Base-by-base conservation (phyloP, 352 stramenopile genomes). In the Albugo candida region DNA sequence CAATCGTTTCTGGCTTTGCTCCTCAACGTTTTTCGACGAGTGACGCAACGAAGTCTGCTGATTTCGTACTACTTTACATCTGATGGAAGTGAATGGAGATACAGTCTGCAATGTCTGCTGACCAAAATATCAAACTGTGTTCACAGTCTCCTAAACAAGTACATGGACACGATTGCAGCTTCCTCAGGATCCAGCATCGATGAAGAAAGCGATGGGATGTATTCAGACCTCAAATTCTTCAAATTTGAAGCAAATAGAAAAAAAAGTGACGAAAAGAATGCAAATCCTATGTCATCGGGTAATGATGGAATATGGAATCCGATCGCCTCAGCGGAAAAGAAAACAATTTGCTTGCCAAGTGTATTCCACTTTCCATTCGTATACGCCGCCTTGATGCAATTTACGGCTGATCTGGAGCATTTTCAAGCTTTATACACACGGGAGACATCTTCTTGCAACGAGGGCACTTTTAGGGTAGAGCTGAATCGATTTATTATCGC, bases 361-460 rank as follows among this genome's bases (percentile, higher is more conserved):
- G 62, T 85, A 13, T 89, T 84, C 40, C 72, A 85, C 38, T 55
- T 89, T 16, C 70, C 73, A 1, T 60, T 79, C 1, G 73, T 83
- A 5, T 83, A 85, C 52, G 58, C 79, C 24, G 76, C 86, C 41
- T 34, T 89, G 35, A 58, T 81, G 41, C 49, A 63, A 17, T 74
- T 85, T 20, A 56, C 65, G 4, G 75, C 67, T 35, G 67, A 83
- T 24, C 41, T 88, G 31, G 57, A 79, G 46, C 49, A 40, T 11
- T 86, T 84, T 41, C 11, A 53, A 36, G 45, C 31, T 6, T 3
- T 43, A 24, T 19, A 24, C 38, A 43, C 20, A 19, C 3, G 8
- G 20, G 38, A 43, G 17, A 43, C 17, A 8, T 24, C 38, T 8
- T 24, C 17, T 8, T 24, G 3, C 17, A 8, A 8, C 38, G 17